Base-by-base conservation (phyloP, 2,329 filamentous ascomycete genomes). In the Aspergillus floridensis region DNA sequence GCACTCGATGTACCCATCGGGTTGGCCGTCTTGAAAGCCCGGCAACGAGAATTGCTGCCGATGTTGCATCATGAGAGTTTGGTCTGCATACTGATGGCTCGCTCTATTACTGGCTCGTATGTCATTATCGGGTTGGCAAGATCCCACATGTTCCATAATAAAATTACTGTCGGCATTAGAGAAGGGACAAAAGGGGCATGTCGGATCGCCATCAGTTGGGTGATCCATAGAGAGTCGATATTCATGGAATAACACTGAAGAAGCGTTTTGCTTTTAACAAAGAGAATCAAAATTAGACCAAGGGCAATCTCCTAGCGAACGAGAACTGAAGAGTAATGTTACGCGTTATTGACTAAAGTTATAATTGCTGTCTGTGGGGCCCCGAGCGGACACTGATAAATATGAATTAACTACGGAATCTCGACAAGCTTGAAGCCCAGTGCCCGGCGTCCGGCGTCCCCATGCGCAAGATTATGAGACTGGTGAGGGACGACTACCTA, bases 1-100 rank as follows among this genome's bases (percentile, higher is more conserved):
- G 65, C 86, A 88, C 47, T 81, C 76, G 22, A 80, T 75, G 66
- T 85, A 86, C 53, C 68, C 66, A 11, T 65, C 58, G 12, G 22
- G 11, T 10, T 14, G 7, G 4, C 68, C 65, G 6, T 64, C 46
- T 35, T 56, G 49, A 22, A 50, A 47, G n/a, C 35, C 19, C 53
- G 49, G 6, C 24, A 57, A 29, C 48, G 11, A 41, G 35, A 49
- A 60, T 44, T 52, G 29, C 35, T 26, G 24, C 31, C 59, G 50
- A 24, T 49, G 58, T 48, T 46, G 41, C 12, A 22, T 22, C 19
- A 21, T 5, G 19, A 31, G 22, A 22, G 10, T 53, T 6, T 16
- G 14, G 16, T 47, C 31, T 19, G 31, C 26, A 14, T 6, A n/a
- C 21, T 5, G 24, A 19, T 57, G 41, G 16, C 57, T 53, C 55